Evolutionary conservation across 2,329 filamentous ascomycete species (phyloP), one percentile per base, ranked within the genome.

Genomic region (Dryadomyces sulphureus): DNA sequence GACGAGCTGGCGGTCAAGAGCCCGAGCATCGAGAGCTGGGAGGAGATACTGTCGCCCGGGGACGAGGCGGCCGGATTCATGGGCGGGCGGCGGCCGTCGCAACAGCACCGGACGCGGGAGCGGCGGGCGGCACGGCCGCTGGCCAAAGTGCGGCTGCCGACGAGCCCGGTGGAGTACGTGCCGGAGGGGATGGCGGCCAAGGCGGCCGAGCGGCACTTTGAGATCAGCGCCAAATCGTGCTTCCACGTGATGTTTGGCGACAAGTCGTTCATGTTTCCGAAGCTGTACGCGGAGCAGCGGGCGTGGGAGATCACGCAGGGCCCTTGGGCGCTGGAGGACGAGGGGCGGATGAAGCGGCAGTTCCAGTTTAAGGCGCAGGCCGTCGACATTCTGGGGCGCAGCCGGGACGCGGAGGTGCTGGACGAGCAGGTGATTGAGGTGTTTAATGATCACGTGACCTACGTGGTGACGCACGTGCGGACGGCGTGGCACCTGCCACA

Each of bases 211-310:
- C 78, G 84, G 50, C 75, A 87, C 53, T 94, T 94, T 60, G 84
- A 93, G 53, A 81, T 96, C 50, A 93, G 86, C 51, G 83, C 92
- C 41, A 96, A 98, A 62, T 87, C 86, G 0, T 79, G 94, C 48
- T 98, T 96, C 61, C 90, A 96, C 58, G 85, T 96, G 16, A 73
- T 98, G 44, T 98, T 96, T 62, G 92, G 92, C 34, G 92, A 98
- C 62, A 94, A 90, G 65, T 94, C 86, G 59, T 86, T 89, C 30
- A 81, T 96, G 35, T 98, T 95, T 64, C 87, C 92, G 55, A 79
- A 90, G 56, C 70, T 96, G 25, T 90, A 95, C 59, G 82, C 86
- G 59, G 87, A 94, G 59, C 75, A 84, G 44, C 75, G 80, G 55
- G 86, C 84, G 14, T 76, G 81, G 60, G 78, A 81, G 51, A 88